Evolutionary conservation across 805 yeast species (phyloP).

Genomic region (Candida tibetensis): DNA sequence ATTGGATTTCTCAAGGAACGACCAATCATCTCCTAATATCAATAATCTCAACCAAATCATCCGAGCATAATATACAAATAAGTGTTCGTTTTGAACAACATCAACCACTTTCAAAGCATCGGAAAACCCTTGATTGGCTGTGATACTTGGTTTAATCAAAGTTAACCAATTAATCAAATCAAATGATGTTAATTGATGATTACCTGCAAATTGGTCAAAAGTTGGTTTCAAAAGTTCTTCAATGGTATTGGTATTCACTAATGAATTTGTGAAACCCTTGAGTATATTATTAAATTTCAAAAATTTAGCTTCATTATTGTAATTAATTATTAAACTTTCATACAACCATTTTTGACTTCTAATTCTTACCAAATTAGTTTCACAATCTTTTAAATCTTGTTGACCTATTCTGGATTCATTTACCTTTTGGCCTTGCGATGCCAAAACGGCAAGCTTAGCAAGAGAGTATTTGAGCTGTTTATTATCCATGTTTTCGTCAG

Average conservation of each 20-base stretch:
- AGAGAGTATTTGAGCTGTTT: conserved; percentile 61
- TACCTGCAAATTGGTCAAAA: conserved; percentile 30
- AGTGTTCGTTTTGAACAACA: conserved; percentile 27
- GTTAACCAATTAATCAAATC: conserved; percentile 56
- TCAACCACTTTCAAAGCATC: conserved; percentile 53
- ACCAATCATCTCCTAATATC: conserved; percentile 50
- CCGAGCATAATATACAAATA: conserved; percentile 19
- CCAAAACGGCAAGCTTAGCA: conserved; percentile 66
- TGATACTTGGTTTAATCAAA: conserved; percentile 34
- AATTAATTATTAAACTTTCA: conserved; percentile 17
- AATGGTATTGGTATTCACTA: conserved; percentile 10
- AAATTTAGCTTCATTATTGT: conserved; percentile 25
- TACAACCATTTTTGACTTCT: conserved; percentile 46
- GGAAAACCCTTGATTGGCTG: conserved; percentile 20
- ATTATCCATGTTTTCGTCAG: conserved; percentile 42
- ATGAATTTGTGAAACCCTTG: conserved; percentile 14
- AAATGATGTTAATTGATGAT: conserved; percentile 37
- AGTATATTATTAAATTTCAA: conserved; percentile 27
- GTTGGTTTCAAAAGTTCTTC: conserved; percentile 18
- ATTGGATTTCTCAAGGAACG: conserved; percentile 30
- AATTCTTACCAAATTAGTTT: conserved; percentile 46
- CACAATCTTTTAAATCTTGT: conserved; percentile 35
- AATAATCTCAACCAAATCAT: conserved; percentile 61
- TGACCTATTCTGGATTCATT: conserved; percentile 1
- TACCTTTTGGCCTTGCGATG: conserved; percentile 23